Percentiles rank a stretch among this genome's conserved stretches.
These are phyloP conservation scores for Aspergillus jensenii DNA, from an alignment of 2,329 filamentous ascomycete species.

Conservation along the genomic window DNA sequence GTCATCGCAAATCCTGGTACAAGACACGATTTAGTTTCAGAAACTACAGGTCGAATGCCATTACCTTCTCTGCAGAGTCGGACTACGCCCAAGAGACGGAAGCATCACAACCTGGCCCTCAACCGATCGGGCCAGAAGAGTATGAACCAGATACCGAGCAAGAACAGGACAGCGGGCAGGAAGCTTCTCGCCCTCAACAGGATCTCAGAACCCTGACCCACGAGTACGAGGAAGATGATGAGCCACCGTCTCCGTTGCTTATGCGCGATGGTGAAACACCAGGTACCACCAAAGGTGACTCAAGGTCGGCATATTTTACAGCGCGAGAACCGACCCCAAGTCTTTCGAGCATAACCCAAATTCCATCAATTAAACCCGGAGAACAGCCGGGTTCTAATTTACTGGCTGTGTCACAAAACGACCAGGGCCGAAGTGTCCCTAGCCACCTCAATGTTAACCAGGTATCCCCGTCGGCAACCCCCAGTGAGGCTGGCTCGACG, in stretches of 20 bases:
- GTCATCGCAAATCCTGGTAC: conserved; percentile 65
- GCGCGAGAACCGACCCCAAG: conserved; percentile 27
- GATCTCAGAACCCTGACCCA: conserved; percentile 26
- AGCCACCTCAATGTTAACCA: conserved; percentile 22
- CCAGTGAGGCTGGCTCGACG: conserved; percentile 35
- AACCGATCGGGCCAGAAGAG: conserved; percentile 20
- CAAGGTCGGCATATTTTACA: conserved; percentile 32
- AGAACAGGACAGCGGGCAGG: conserved; percentile 13
- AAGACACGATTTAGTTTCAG: conserved; percentile 44
- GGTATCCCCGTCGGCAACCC: conserved; percentile 20
- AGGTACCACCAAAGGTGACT: conserved; percentile 19
- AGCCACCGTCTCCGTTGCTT: conserved; percentile 3
- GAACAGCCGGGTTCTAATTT: conserved; percentile 1
- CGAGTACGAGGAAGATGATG: conserved; percentile 18
- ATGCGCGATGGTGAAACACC: background rate
- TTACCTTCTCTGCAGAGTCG: conserved; percentile 55
- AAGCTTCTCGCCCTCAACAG: background rate
- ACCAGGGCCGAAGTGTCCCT: conserved; percentile 18
- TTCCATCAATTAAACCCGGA: conserved; percentile 17
- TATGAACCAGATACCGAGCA: conserved; percentile 15
- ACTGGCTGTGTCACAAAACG: conserved; percentile 6
- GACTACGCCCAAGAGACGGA: conserved; percentile 41
- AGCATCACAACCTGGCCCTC: conserved; percentile 2
- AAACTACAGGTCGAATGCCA: conserved; percentile 48
- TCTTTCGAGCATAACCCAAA: conserved; percentile 14